These are phyloP conservation scores for Gaultheria prostrata DNA, from an alignment of 148 eudicot species.

Conservation along the genomic window DNA sequence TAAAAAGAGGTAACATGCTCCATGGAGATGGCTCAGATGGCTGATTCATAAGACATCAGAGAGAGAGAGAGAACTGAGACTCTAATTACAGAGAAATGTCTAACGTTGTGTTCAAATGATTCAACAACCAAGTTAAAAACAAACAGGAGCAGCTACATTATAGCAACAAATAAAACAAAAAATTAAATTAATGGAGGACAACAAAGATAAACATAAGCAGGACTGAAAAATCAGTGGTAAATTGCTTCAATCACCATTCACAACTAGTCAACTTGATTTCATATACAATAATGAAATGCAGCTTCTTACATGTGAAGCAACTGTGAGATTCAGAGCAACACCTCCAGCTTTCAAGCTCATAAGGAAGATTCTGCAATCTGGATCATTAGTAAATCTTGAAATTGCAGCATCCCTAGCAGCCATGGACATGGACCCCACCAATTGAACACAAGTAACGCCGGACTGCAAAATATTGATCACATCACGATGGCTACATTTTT, in stretches of 20 bases:
- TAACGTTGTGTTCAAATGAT: not conserved
- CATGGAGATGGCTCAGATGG: constrained; percentile 10
- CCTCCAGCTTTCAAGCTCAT: constrained; percentile 98
- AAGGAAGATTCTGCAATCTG: constrained; percentile 78
- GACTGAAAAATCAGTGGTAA: not conserved
- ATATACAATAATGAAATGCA: not conserved
- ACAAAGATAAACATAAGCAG: not conserved
- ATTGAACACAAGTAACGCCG: constrained; percentile 70
- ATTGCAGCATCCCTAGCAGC: constrained; percentile 83
- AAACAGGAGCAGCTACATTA: constrained; percentile 10
- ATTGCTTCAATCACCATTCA: not conserved
- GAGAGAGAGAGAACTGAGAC: not conserved
- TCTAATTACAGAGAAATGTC: not conserved
- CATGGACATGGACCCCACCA: constrained; percentile 90
- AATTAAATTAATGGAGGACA: not conserved
- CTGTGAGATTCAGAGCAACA: constrained; percentile 95
- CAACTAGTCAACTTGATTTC: not conserved
- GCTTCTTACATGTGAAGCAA: constrained; percentile 86
- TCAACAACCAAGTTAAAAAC: not conserved
- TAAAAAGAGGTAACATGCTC: not conserved
- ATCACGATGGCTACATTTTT: constrained; percentile 12
- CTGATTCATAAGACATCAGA: not conserved
- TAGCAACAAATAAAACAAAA: not conserved
- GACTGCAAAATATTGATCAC: constrained; percentile 48
- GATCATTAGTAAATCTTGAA: constrained; percentile 65